phyloP scores from a whole-genome alignment of 2,329 filamentous ascomycete genomes.

The Neurospora sp. region DNA sequence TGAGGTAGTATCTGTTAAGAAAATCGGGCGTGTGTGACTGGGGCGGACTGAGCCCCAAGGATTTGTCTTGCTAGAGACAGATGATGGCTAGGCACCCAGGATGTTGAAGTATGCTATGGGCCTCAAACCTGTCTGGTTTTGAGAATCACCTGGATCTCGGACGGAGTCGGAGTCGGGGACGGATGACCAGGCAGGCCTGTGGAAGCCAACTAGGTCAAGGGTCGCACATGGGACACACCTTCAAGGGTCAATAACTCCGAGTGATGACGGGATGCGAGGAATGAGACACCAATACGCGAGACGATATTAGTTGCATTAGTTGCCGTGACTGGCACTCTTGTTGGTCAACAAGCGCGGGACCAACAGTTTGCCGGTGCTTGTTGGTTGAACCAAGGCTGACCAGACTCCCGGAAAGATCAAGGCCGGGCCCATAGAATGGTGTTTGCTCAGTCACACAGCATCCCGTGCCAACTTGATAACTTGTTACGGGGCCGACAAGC shows the following conservation, averaged over 20 bases:
- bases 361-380: neutral
- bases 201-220: neutral
- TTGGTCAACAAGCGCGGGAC: neutral
- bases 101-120: neutral
- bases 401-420: neutral
- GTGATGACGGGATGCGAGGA: neutral
- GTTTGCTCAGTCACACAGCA: neutral
- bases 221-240: neutral
- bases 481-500: neutral
- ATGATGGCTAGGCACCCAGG: neutral
- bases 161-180: neutral
- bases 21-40: neutral
- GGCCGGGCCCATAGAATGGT: neutral
- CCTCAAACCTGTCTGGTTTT: neutral
- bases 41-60: neutral
- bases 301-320: neutral
- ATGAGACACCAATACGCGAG: neutral
- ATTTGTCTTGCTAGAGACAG: neutral
- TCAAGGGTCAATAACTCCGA: neutral
- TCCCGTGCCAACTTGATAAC: neutral
- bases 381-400: neutral
- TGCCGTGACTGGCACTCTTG: neutral
- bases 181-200: neutral
- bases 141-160: neutral
- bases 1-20: neutral